Percentiles rank a stretch among this genome's conserved stretches.
These are phyloP conservation scores for Salix koriyanagi DNA, from an alignment of 345 rosid genomes.

Conservation along the genomic window DNA sequence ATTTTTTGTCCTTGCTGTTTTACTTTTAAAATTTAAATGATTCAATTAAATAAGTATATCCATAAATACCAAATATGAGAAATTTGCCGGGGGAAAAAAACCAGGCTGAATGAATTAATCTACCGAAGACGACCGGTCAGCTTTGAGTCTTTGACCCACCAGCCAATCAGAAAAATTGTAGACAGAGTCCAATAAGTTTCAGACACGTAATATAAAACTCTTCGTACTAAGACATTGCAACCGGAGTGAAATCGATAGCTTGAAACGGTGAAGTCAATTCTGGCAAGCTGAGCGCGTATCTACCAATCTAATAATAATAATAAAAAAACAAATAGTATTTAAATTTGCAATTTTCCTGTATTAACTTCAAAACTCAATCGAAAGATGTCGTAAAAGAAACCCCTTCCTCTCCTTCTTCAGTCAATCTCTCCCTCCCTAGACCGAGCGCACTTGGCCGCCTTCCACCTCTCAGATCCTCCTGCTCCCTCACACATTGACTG, in stretches of 20 bases:
- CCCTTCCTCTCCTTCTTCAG: not conserved
- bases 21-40: too few relatives aligned
- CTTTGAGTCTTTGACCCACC: too few relatives aligned
- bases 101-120: too few relatives aligned
- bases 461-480: conserved; percentile 12
- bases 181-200: not conserved
- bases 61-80: too few relatives aligned
- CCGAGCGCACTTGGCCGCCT: conserved; percentile 26
- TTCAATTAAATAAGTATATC: too few relatives aligned
- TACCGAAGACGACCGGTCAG: too few relatives aligned
- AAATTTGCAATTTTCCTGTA: not conserved
- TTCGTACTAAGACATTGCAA: not conserved
- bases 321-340: not conserved
- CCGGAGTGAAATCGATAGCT: too few relatives aligned
- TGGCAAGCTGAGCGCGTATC: conserved; percentile 14
- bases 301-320: not conserved
- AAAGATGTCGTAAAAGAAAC: not conserved
- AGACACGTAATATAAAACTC: conserved; percentile 1
- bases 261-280: conserved; percentile 21
- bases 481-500: not conserved
- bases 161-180: too few relatives aligned
- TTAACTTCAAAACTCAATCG: not conserved
- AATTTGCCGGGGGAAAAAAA: too few relatives aligned
- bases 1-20: too few relatives aligned
- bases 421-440: conserved; percentile 15